A percentile compares a stretch with the other conserved stretches of the same genome.
phyloP scores from a whole-genome alignment of 2,329 filamentous ascomycete species.

The Xylariales sp. region DNA sequence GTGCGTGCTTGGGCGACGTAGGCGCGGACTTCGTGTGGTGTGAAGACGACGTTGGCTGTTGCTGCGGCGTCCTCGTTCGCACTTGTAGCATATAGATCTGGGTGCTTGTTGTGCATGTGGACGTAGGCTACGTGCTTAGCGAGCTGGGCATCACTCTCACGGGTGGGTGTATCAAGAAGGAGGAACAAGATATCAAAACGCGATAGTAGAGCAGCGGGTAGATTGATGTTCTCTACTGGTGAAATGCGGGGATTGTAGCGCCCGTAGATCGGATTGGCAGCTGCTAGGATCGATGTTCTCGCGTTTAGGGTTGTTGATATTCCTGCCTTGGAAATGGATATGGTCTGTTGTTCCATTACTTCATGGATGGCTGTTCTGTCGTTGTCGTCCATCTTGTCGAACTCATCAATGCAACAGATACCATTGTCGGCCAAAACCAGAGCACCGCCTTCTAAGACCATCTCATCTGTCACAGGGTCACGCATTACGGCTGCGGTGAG shows the following conservation, averaged over 20 bases:
- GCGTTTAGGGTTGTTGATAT: slow-evolving; percentile 87
- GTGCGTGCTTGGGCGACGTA: slow-evolving; percentile 94
- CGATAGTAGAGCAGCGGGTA: slow-evolving; percentile 94
- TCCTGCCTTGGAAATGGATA: slow-evolving; percentile 82
- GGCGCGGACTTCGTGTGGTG: slow-evolving; percentile 91
- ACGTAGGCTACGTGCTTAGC: slow-evolving; percentile 96
- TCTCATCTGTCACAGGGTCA: slow-evolving; percentile 84
- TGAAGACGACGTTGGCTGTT: slow-evolving; percentile 75
- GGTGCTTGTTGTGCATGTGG: slow-evolving; percentile 96
- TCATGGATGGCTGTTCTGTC: slow-evolving; percentile 87
- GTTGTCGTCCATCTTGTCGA: slow-evolving; percentile 90
- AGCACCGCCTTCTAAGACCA: slow-evolving; percentile 84
- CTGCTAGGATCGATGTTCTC: slow-evolving; percentile 93
- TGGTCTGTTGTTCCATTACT: slow-evolving; percentile 90
- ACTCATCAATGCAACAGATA: slow-evolving; percentile 88
- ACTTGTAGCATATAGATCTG: slow-evolving; percentile 69
- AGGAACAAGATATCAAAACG: slow-evolving; percentile 98
- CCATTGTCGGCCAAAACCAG: slow-evolving; percentile 84
- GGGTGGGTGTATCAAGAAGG: slow-evolving; percentile 91
- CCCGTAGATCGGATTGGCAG: slow-evolving; percentile 96
- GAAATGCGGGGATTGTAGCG: slow-evolving; percentile 98
- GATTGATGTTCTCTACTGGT: slow-evolving; percentile 98
- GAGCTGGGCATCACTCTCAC: slow-evolving; percentile 90
- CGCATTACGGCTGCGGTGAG: slow-evolving; percentile 86
- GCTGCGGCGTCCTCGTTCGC: slow-evolving; percentile 54